phyloP scores from a whole-genome alignment of 1,284 basidiomycete genomes.

The Ustilago tritici region DNA sequence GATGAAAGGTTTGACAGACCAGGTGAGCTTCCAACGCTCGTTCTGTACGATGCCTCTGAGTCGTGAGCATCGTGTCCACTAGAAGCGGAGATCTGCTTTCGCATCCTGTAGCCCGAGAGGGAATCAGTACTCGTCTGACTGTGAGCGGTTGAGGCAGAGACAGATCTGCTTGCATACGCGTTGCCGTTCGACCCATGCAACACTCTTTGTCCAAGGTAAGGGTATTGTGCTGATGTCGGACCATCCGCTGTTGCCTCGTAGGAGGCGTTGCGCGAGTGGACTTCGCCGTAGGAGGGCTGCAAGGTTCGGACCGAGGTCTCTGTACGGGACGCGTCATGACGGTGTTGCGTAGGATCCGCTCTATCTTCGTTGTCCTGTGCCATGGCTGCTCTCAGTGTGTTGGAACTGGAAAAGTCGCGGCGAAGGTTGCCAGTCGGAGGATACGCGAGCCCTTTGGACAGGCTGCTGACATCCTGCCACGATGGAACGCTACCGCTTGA shows the following conservation, averaged over 20 bases:
- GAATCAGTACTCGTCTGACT: conserved; percentile 43
- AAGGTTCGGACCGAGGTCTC: neutral
- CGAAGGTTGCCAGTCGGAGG: conserved; percentile 17
- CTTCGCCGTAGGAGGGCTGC: neutral
- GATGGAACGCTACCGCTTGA: too few species aligned
- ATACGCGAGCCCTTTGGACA: neutral
- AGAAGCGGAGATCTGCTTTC: conserved; percentile 29
- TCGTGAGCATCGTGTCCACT: conserved; percentile 38
- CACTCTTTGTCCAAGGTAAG: conserved; percentile 22
- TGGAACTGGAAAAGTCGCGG: conserved; percentile 44
- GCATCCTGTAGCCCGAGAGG: conserved; percentile 31
- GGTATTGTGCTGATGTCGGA: neutral
- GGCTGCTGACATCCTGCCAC: neutral
- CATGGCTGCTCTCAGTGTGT: conserved; percentile 29
- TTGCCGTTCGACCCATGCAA: conserved; percentile 14
- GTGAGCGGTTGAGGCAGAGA: conserved; percentile 35
- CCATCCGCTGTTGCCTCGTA: conserved; percentile 10
- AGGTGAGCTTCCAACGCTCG: conserved; percentile 43
- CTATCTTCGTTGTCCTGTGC: neutral
- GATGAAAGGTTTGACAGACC: conserved; percentile 19
- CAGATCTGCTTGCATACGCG: conserved; percentile 31
- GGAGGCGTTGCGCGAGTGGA: neutral
- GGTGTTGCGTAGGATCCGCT: neutral
- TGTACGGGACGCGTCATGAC: neutral
- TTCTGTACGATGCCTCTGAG: conserved; percentile 48